phyloP scores from a whole-genome alignment of 2,329 filamentous ascomycete species.

The Aspergillus sp. region DNA sequence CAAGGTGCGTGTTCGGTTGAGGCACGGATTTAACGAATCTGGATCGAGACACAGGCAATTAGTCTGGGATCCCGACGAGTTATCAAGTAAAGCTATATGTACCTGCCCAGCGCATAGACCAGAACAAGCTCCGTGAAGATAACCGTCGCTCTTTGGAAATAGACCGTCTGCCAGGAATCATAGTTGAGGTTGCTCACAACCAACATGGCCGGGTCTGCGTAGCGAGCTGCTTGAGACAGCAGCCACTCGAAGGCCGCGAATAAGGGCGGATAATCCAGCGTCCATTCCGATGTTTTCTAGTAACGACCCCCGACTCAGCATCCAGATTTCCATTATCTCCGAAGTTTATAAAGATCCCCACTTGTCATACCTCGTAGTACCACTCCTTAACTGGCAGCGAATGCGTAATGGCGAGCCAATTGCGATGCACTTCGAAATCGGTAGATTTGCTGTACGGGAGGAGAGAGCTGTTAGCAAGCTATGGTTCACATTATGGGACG shows the following conservation, averaged over 20 bases:
- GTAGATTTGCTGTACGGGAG: slow-evolving; percentile 72
- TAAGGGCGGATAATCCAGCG: slow-evolving; percentile 95
- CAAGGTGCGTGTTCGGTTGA: slow-evolving; percentile 59
- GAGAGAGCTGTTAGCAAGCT: slow-evolving; percentile 1
- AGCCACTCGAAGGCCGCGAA: slow-evolving; percentile 97
- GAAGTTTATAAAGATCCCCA: neutral
- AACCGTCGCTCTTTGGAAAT: slow-evolving; percentile 87
- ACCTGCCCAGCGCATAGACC: slow-evolving; percentile 74
- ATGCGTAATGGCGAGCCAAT: slow-evolving; percentile 95
- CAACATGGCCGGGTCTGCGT: slow-evolving; percentile 75
- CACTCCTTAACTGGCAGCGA: slow-evolving; percentile 80
- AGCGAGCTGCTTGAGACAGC: slow-evolving; percentile 71
- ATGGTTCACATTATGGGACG: neutral
- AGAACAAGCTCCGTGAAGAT: slow-evolving; percentile 78
- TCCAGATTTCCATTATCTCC: no score
- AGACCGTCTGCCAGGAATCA: slow-evolving; percentile 87
- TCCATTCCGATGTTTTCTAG: slow-evolving; percentile 94
- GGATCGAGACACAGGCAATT: slow-evolving; percentile 27
- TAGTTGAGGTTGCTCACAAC: slow-evolving; percentile 73
- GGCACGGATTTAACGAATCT: slow-evolving; percentile 68
- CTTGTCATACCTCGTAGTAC: slow-evolving; percentile 70
- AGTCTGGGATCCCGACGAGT: slow-evolving; percentile 4
- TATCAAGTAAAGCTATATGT: slow-evolving; percentile 19
- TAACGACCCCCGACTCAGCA: slow-evolving; percentile 4
- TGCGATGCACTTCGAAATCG: slow-evolving; percentile 97